Percentiles rank a stretch among this genome's conserved stretches.
These are phyloP conservation scores for Sarocladium brachiariae DNA, from an alignment of 2,329 filamentous ascomycete genomes.

Conservation along the genomic window DNA sequence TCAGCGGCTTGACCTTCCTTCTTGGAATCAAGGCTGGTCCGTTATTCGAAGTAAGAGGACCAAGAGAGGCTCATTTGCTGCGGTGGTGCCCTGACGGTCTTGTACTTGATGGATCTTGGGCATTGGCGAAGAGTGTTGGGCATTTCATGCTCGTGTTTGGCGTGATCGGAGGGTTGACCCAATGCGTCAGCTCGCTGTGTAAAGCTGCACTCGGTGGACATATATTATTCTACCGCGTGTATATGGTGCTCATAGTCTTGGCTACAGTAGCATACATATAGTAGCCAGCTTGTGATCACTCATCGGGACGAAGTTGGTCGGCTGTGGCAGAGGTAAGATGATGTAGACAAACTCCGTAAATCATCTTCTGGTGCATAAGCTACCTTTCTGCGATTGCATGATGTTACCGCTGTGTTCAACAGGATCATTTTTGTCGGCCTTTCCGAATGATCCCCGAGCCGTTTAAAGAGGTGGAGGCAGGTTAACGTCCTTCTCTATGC, in stretches of 20 bases:
- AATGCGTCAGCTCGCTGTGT: constrained; percentile 62
- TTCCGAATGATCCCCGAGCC: not conserved
- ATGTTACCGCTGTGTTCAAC: too few relatives aligned
- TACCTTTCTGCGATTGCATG: too few relatives aligned
- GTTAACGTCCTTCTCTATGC: too few relatives aligned
- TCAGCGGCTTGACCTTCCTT: constrained; percentile 11
- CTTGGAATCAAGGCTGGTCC: constrained; percentile 11
- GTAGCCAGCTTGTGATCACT: constrained; percentile 6
- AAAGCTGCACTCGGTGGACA: constrained; percentile 59
- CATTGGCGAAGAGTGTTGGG: constrained; percentile 1
- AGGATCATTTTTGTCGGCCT: not conserved
- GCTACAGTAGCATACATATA: constrained; percentile 3
- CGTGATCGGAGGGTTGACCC: constrained; percentile 11
- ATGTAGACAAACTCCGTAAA: too few relatives aligned
- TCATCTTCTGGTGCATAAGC: too few relatives aligned
- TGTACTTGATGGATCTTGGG: constrained; percentile 10
- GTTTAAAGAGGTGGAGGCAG: too few relatives aligned
- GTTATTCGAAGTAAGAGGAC: constrained; percentile 11
- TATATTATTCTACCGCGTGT: constrained; percentile 63
- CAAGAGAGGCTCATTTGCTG: not conserved
- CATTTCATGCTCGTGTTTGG: constrained; percentile 11
- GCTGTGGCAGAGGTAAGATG: not conserved
- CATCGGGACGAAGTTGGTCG: not conserved
- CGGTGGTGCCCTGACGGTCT: not conserved
- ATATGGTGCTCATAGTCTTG: too few relatives aligned